Conservation (phyloP, 2,329 filamentous ascomycete species). For the Exutisphaerella laricina region DNA sequence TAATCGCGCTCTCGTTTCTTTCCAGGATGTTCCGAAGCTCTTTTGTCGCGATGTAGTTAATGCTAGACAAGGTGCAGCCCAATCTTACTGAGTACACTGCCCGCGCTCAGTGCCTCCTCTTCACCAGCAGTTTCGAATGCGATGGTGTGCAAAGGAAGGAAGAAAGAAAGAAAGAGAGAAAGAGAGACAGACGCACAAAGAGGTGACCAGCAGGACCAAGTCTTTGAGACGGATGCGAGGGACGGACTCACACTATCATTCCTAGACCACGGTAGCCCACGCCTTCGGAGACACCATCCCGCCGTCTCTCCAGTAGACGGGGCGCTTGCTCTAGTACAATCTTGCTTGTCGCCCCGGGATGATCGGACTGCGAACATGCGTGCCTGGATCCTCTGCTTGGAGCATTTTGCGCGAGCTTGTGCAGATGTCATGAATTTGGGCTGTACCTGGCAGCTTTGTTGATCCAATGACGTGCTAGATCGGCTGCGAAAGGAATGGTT, state of each 20-base stretch:
- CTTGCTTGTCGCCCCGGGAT: no score
- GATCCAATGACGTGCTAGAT: neutral
- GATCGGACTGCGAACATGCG: no score
- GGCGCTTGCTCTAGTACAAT: no score
- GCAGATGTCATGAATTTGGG: no score
- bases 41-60: no score
- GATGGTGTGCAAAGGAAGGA: neutral
- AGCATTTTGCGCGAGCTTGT: neutral
- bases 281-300: neutral
- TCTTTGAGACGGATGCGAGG: no score
- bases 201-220: neutral
- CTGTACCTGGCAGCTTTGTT: neutral
- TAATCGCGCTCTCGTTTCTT: neutral
- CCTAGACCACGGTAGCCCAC: neutral
- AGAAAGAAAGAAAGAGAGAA: neutral
- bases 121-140: no score
- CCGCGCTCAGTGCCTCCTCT: no score
- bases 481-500: constrained; percentile 1
- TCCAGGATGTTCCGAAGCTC: neutral
- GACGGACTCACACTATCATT: neutral
- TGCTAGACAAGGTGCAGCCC: no score
- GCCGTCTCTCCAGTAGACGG: no score
- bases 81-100: no score
- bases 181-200: neutral
- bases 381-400: no score